Evolutionary conservation across 495 filamentous ascomycete genomes (phyloP), one percentile per base, ranked within the genome.

Genomic region (Lasiosphaeria ovina): DNA sequence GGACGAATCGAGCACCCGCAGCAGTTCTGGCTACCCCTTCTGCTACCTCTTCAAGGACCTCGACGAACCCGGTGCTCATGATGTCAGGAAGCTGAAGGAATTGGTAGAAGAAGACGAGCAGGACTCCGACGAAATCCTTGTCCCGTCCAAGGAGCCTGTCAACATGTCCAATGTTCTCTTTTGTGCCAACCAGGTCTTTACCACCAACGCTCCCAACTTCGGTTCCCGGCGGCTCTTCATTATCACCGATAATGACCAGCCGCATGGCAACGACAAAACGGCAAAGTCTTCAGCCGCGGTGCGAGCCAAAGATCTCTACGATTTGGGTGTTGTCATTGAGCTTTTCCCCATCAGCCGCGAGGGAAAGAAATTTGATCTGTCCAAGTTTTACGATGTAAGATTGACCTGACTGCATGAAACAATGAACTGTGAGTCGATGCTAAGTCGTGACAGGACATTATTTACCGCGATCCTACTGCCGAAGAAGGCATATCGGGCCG

Each of bases 141-240:
- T 85, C 0, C 87, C 92, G 7, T 83, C 89, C 0, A 72, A 85
- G 9, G 85, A 93, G 66, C 80, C 77, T 3, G 86, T 89, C 7
- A 83, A 86, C 6, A 96, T 99, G 89, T 84, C 90, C 17, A 95
- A 93, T 69, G 82, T 99, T 2, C 78, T 99, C 1, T 98, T 97
- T 70, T 93, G 93, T 69, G 92, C 89, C 49, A 98, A 98, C 65
- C 92, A 97, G 63, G 91, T 98, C 42, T 97, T 99, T 73, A 95
- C 94, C 3, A 97, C 89, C 2, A 96, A 89, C 68, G 92, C 95
- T 0, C 87, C 94, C 14, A 98, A 97, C 66, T 97, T 98, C 70
- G 85, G 91, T 31, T 97, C 94, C 0, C 79, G 95, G 45, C 84
- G 95, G 36, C 77, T 99, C 10, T 98, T 99, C 74, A 86, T 99